A percentile compares a stretch with the other conserved stretches of the same genome.
phyloP scores from a whole-genome alignment of 139 green algal genomes.

The Micractinium conductrix region DNA sequence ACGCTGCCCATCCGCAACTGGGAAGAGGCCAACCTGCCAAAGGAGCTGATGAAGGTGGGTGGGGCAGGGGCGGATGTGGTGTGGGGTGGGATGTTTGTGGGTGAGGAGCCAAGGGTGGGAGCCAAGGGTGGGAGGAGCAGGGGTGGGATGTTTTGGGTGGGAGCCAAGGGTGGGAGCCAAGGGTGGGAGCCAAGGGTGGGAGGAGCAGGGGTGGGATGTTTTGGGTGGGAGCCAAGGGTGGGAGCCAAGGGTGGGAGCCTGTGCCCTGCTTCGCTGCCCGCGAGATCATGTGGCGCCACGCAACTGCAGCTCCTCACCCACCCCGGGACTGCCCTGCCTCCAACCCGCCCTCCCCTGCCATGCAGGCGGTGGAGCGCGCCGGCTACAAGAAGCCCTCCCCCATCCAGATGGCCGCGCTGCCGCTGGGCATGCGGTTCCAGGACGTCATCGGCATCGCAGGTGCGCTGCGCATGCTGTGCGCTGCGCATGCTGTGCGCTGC shows the following conservation, averaged over 20 bases:
- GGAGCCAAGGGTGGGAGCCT: too few species aligned
- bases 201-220: not conserved
- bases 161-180: too few species aligned
- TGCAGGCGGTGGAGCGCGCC: conserved; percentile 70
- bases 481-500: too few species aligned
- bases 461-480: too few species aligned
- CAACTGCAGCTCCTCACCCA: not conserved
- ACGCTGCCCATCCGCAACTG: conserved; percentile 83
- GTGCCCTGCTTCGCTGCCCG: too few species aligned
- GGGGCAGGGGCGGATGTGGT: not conserved
- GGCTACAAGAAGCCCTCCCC: conserved; percentile 95
- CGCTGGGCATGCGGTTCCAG: conserved; percentile 87
- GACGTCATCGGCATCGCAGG: conserved; percentile 96
- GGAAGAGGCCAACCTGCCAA: conserved; percentile 80
- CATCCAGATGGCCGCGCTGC: conserved; percentile 98
- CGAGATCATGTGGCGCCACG: not conserved
- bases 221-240: too few species aligned
- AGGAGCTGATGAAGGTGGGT: conserved; percentile 59
- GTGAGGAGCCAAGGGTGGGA: too few species aligned
- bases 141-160: not conserved
- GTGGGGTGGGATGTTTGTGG: not conserved
- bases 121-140: not conserved
- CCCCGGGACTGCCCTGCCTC: not conserved
- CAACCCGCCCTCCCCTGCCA: not conserved
- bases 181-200: too few species aligned